These are phyloP conservation scores for Kingdonia uniflora DNA, from an alignment of 164 flowering plant species.

Conservation along the genomic window DNA sequence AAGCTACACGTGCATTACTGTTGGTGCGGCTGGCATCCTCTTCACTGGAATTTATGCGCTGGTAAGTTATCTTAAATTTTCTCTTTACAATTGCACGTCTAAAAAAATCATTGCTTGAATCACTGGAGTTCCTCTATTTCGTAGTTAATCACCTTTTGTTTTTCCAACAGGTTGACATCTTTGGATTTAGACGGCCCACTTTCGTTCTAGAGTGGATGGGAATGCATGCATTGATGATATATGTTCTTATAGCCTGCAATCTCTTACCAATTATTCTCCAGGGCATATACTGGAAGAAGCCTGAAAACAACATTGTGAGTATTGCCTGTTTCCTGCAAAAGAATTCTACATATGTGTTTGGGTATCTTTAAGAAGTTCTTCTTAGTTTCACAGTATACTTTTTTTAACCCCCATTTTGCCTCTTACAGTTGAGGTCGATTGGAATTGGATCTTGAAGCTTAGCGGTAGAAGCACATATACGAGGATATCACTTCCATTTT, in stretches of 20 bases:
- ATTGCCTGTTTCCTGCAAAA: background rate
- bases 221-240: conserved; percentile 55
- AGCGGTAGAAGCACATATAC: background rate
- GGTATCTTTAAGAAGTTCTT: background rate
- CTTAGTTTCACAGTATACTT: no score
- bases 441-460: background rate
- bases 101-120: conserved; percentile 4
- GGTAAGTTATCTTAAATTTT: no score
- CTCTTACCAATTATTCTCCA: conserved; percentile 41
- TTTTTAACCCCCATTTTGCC: no score
- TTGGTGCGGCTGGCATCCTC: conserved; percentile 59
- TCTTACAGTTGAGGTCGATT: conserved; percentile 26
- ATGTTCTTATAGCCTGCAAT: conserved; percentile 53
- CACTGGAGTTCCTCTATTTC: background rate
- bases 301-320: conserved; percentile 56
- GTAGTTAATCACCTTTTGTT: background rate
- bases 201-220: conserved; percentile 67
- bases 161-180: conserved; percentile 49
- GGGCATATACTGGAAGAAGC: conserved; percentile 66
- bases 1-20: conserved; percentile 63
- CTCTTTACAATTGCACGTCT: no score
- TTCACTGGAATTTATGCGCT: conserved; percentile 47
- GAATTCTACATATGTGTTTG: background rate
- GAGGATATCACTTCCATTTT: background rate
- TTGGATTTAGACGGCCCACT: conserved; percentile 34